A percentile compares a stretch with the other conserved stretches of the same genome.
Conservation (phyloP, 1,284 basidiomycete genomes). For the Psilocybe mexicana region DNA sequence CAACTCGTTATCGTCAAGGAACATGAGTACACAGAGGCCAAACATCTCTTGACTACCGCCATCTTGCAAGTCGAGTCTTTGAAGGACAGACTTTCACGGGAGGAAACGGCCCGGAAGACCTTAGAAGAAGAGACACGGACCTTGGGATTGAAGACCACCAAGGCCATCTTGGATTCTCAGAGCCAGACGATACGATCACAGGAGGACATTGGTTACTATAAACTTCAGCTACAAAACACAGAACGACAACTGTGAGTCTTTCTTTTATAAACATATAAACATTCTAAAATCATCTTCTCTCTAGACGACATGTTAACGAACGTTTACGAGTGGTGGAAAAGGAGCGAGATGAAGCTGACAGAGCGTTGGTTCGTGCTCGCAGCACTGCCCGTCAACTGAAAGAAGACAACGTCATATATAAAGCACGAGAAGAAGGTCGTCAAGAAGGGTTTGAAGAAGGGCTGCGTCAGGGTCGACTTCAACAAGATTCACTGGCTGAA, state of each 20-base stretch:
- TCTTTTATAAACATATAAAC: background rate
- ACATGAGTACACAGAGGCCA: slow-evolving; percentile 28
- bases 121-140: slow-evolving; percentile 27
- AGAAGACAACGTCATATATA: slow-evolving; percentile 29
- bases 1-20: slow-evolving; percentile 29
- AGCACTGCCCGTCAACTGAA: slow-evolving; percentile 32
- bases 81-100: slow-evolving; percentile 24
- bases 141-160: slow-evolving; percentile 27
- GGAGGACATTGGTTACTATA: slow-evolving; percentile 29
- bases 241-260: slow-evolving; percentile 31
- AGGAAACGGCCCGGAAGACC: slow-evolving; percentile 23
- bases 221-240: slow-evolving; percentile 29
- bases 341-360: slow-evolving; percentile 35
- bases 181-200: slow-evolving; percentile 27
- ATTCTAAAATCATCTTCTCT: background rate
- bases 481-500: slow-evolving; percentile 20
- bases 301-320: slow-evolving; percentile 27
- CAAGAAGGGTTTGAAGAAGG: slow-evolving; percentile 36
- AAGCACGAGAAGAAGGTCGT: slow-evolving; percentile 37
- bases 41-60: slow-evolving; percentile 28
- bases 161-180: slow-evolving; percentile 30
- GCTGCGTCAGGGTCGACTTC: slow-evolving; percentile 29
- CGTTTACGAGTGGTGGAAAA: slow-evolving; percentile 27
- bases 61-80: slow-evolving; percentile 30
- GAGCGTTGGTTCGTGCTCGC: slow-evolving; percentile 31